Evolutionary conservation across 1,284 basidiomycete species (phyloP).

Genomic region (Rhodotorula sp.): DNA sequence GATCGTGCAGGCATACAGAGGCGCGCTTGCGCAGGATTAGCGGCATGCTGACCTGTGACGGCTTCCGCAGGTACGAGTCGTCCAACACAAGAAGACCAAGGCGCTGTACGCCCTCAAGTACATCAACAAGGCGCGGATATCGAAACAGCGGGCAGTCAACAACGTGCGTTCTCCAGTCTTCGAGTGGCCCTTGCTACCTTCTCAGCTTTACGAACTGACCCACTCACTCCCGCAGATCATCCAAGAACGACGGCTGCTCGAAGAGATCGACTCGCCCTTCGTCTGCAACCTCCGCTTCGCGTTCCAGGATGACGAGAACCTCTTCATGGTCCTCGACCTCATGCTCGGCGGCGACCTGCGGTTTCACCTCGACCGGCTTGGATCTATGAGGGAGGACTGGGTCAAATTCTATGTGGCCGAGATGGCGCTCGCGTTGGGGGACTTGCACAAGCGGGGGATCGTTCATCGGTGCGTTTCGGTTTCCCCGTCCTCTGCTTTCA

Average conservation of each 20-base stretch:
- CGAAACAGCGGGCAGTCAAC: constrained; percentile 41
- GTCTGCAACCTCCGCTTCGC: constrained; percentile 93
- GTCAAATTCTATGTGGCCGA: constrained; percentile 91
- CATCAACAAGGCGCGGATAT: constrained; percentile 77
- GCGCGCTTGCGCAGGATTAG: not conserved
- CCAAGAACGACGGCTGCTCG: constrained; percentile 84
- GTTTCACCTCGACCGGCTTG: constrained; percentile 84
- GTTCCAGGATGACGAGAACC: constrained; percentile 96
- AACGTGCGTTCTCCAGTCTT: constrained; percentile 30
- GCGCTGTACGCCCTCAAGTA: constrained; percentile 97
- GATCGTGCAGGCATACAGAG: constrained; percentile 5
- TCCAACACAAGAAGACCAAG: constrained; percentile 95
- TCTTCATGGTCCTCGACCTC: constrained; percentile 94
- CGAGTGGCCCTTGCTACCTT: not conserved
- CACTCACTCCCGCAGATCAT: constrained; percentile 66
- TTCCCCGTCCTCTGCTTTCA: too few species aligned
- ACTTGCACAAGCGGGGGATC: constrained; percentile 86
- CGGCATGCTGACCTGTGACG: not conserved
- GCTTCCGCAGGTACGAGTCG: constrained; percentile 81
- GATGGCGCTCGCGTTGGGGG: constrained; percentile 77
- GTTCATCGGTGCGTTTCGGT: constrained; percentile 73
- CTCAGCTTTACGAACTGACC: not conserved
- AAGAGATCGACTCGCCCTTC: constrained; percentile 95
- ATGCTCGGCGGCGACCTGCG: constrained; percentile 94
- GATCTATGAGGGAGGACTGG: constrained; percentile 70